Base-by-base conservation (phyloP, 2,329 filamentous ascomycete species). In the Drechslerella stenobrocha region DNA sequence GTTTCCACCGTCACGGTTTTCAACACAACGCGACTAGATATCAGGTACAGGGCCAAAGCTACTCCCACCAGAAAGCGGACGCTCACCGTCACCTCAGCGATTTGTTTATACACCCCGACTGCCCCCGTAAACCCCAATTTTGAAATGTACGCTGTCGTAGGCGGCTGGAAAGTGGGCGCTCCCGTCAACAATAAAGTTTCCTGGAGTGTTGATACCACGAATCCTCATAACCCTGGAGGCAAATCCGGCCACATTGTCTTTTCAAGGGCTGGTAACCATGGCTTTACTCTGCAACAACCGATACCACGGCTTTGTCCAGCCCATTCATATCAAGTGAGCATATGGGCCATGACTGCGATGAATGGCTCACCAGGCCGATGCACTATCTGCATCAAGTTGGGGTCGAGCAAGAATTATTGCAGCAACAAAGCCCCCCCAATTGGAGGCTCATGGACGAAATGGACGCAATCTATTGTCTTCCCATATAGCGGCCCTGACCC, bases 231-330 rank as follows among this genome's bases (percentile, higher is more conserved):
- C 3, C 34, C 34, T n/a, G 37, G 37, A 2, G 37, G 37, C 7
- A 42, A 42, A 9, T 42, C 37, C 37, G 37, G 37, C 18, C 37
- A 42, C 37, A 42, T 42, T 3, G 7, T 18, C 15, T 42, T 42
- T 18, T n/a, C 13, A 4, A 5, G 22, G 9, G 37, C 37, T 20
- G 37, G 37, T 18, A 42, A 42, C 37, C 18, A 42, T 18, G 4
- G 8, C 2, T 42, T 42, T 9, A 7, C 6, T 4, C 18, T 42
- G 37, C 18, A n/a, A 2, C 13, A n/a, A 20, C 37, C 37, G 3
- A 42, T 42, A 42, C 37, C 37, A 7, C 37, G 22, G 15, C 9
- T 42, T 5, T 42, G 37, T 9, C 37, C 37, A 5, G 22, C 37
- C 4, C 37, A 20, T 18, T 42, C 37, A 8, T 42, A 42, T 9